These are phyloP conservation scores for Pleochaeta shiraiana DNA, from an alignment of 2,329 filamentous ascomycete genomes.

Conservation along the genomic window DNA sequence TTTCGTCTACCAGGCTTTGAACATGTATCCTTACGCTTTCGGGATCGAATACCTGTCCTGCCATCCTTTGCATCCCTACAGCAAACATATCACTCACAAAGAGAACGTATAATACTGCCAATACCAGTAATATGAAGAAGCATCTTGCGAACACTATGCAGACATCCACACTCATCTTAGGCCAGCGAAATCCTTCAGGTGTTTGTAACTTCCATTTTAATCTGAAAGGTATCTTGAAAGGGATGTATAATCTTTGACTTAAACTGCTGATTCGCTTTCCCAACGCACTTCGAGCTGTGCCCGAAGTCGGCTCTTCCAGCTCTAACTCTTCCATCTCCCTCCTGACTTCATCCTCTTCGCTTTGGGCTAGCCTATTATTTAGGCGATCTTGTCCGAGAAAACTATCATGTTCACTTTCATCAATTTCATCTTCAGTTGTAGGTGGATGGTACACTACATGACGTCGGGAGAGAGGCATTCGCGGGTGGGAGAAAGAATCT, in stretches of 20 bases:
- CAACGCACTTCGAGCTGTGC: conserved; percentile 19
- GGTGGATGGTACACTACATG: conserved; percentile 50
- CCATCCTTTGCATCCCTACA: conserved; percentile 36
- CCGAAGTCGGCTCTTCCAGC: conserved; percentile 41
- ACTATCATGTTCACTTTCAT: conserved; percentile 17
- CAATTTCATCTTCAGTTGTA: conserved; percentile 54
- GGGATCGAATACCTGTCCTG: conserved; percentile 56
- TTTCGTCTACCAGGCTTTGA: conserved; percentile 47
- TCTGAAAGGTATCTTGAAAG: conserved; percentile 17
- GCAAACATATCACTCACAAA: conserved; percentile 73
- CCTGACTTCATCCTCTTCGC: conserved; percentile 38
- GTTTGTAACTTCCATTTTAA: conserved; percentile 13
- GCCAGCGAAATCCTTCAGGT: conserved; percentile 12
- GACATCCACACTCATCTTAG: conserved; percentile 18
- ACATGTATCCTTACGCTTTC: conserved; percentile 61
- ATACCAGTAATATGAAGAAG: conserved; percentile 51
- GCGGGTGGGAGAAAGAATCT: conserved; percentile 22
- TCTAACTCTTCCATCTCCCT: conserved; percentile 81
- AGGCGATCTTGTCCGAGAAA: conserved; percentile 30
- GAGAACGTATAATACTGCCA: conserved; percentile 60
- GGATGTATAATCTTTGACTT: conserved; percentile 10
- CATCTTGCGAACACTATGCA: conserved; percentile 49
- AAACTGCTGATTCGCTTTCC: conserved; percentile 20
- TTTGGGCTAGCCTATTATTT: conserved; percentile 28
- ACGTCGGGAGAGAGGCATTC: conserved; percentile 22